A percentile compares a stretch with the other conserved stretches of the same genome.
Conservation (phyloP, 495 filamentous ascomycete species). For the Aspergillus cristatus region DNA sequence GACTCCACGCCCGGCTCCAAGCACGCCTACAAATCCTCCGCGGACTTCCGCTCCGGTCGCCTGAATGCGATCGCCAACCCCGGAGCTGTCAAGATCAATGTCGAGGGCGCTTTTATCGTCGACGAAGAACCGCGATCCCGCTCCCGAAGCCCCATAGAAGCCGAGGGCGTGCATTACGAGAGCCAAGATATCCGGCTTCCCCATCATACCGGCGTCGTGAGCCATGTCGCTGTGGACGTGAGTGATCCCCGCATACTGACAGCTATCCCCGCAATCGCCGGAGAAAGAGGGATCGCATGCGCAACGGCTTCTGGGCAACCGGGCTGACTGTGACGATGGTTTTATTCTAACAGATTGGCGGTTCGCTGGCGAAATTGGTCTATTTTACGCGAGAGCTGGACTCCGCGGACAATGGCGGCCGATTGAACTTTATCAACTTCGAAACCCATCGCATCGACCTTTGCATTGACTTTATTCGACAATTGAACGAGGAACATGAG, state of each 20-base stretch:
- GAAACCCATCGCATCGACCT: slow-evolving; percentile 89
- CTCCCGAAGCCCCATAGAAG: slow-evolving; percentile 35
- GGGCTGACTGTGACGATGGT: slow-evolving; percentile 15
- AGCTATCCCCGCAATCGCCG: slow-evolving; percentile 24
- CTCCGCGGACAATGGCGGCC: slow-evolving; percentile 71
- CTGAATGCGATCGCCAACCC: slow-evolving; percentile 68
- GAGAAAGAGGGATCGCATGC: no score
- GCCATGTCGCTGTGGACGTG: slow-evolving; percentile 95
- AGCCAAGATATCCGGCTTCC: slow-evolving; percentile 91
- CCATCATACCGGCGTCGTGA: slow-evolving; percentile 85
- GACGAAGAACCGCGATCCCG: slow-evolving; percentile 59
- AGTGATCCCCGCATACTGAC: slow-evolving; percentile 35
- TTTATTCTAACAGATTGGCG: slow-evolving; percentile 75
- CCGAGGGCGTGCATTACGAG: slow-evolving; percentile 61
- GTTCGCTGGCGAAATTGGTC: slow-evolving; percentile 88
- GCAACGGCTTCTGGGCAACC: no score
- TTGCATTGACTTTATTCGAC: slow-evolving; percentile 80
- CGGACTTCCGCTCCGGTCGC: slow-evolving; percentile 18
- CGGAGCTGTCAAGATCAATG: slow-evolving; percentile 85
- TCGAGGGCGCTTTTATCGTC: slow-evolving; percentile 91
- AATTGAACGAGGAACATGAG: slow-evolving; percentile 70
- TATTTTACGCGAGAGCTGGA: slow-evolving; percentile 88
- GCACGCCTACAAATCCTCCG: slow-evolving; percentile 11
- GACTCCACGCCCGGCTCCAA: slow-evolving; percentile 3
- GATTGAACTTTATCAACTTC: slow-evolving; percentile 89